These are phyloP conservation scores for Coniella lustricola DNA, from an alignment of 2,329 filamentous ascomycete genomes.

Conservation along the genomic window DNA sequence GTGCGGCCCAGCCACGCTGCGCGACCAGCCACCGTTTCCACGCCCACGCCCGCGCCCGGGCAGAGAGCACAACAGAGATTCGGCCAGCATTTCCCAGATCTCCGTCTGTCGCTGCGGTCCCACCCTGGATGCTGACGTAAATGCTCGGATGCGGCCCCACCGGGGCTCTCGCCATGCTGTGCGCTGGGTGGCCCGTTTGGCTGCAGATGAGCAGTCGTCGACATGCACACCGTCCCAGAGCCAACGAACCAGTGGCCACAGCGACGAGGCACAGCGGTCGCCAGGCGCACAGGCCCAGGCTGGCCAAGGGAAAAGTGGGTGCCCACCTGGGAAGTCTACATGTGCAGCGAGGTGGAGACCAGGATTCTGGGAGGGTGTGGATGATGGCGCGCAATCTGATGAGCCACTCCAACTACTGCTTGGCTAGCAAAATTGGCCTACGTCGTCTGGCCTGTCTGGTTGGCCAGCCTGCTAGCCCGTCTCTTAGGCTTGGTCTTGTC, in stretches of 20 bases:
- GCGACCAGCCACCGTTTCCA: not conserved
- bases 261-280: too few species aligned
- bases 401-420: too few species aligned
- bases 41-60: not conserved
- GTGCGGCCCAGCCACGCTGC: too few species aligned
- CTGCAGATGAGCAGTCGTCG: not conserved
- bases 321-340: too few species aligned
- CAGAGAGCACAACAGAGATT: not conserved
- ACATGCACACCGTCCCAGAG: not conserved
- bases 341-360: too few species aligned
- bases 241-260: too few species aligned
- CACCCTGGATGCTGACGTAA: conserved; percentile 4
- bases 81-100: not conserved
- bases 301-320: too few species aligned
- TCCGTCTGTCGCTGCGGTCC: not conserved
- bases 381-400: not conserved
- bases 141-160: conserved; percentile 3
- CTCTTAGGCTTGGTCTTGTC: too few species aligned
- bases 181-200: not conserved
- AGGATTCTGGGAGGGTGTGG: not conserved
- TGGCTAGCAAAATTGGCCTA: not conserved
- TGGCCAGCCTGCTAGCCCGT: not conserved
- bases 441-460: too few species aligned
- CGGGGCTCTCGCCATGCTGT: conserved; percentile 3
- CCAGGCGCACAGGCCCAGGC: not conserved